Conservation (phyloP, 2,329 filamentous ascomycete genomes). For the Xylariaceae sp. region DNA sequence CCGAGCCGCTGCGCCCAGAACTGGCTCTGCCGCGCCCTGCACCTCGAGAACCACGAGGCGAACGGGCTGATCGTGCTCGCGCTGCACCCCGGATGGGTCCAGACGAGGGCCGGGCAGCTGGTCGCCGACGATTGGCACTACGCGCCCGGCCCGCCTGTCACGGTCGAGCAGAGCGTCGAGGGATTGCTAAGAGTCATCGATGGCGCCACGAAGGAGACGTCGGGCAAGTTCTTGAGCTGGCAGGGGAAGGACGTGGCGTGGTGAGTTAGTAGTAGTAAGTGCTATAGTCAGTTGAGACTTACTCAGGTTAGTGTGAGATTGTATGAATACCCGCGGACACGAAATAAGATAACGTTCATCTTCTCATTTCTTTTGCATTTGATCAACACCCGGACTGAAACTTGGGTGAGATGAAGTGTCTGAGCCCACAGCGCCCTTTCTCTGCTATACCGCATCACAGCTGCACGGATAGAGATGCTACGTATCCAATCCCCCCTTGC, state of each 20-base stretch:
- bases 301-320: too few relatives aligned
- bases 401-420: too few relatives aligned
- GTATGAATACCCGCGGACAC: too few relatives aligned
- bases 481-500: too few relatives aligned
- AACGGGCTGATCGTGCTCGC: conserved; percentile 26
- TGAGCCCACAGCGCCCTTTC: too few relatives aligned
- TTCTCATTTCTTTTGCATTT: too few relatives aligned
- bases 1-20: conserved; percentile 33
- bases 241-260: conserved; percentile 28
- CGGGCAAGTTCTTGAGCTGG: conserved; percentile 19
- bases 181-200: conserved; percentile 34
- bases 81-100: conserved; percentile 37
- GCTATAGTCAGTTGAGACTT: too few relatives aligned
- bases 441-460: too few relatives aligned
- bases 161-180: conserved; percentile 29
- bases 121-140: conserved; percentile 31
- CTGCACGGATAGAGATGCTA: too few relatives aligned
- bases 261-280: conserved; percentile 10
- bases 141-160: conserved; percentile 21
- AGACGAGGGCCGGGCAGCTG: conserved; percentile 28
- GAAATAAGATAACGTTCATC: too few relatives aligned
- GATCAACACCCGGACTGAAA: too few relatives aligned
- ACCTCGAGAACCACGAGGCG: conserved; percentile 25
- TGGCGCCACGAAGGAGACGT: conserved; percentile 29
- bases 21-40: conserved; percentile 29